Base-by-base conservation (phyloP, 257 asterid genomes). In the Jaltomata sinuosa region DNA sequence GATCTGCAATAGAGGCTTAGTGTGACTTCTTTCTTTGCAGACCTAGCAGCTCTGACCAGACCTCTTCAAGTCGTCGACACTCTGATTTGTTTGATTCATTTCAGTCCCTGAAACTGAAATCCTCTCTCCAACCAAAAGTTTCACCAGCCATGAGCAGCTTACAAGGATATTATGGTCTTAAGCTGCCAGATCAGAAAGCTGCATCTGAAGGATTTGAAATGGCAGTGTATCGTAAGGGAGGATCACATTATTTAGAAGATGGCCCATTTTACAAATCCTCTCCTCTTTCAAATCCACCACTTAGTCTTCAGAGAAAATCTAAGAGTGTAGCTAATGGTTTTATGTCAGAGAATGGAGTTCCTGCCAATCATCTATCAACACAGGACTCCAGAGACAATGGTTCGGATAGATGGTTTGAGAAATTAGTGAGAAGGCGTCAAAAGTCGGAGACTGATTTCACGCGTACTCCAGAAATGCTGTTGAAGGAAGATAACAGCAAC, bases 81-180 rank as follows among this genome's bases (percentile, higher is more conserved):
- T 91, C 99, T 74, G 96, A 94, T 87, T 25, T 95, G 47, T 94
- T 91, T 5, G 97, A 94, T 87, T 87, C 97, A 21, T 92, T 95
- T 84, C 95, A 88, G 71, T 95, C 99, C 15, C 87, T 94, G 84
- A 93, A 89, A 90, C 77, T 92, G 87, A 90, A 88, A 81, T 87
- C 95, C 78, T 84, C 94, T 62, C 87, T 97, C 15, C 92, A 87
- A 79, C 84, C 87, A 57, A 90, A 90, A 67, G 91, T 87, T 68
- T 92, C 97, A 65, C 92, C 93, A 8, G 94, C 97, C 71, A 90
- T 87, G 91, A 94, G 88, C 88, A 89, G 83, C 86, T 90, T 91
- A 87, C 93, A 83, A 85, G 92, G 93, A 32, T 90, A 85, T 86
- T 91, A 91, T 81, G 93, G 93, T 87, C 92, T 92, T 80, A 84